phyloP scores from a whole-genome alignment of 202 grass and related monocot genomes.

The Zoysia matrella region DNA sequence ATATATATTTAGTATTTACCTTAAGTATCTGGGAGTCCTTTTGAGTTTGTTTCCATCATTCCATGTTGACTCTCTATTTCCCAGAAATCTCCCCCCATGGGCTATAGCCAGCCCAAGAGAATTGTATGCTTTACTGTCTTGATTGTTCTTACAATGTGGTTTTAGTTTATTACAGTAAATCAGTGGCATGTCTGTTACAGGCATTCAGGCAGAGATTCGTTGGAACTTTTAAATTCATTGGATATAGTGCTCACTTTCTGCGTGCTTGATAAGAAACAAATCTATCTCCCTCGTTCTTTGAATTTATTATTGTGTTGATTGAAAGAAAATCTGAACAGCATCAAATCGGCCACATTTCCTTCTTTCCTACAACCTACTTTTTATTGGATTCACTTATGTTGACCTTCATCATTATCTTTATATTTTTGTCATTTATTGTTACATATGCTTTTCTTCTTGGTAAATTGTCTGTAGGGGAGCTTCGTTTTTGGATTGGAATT shows the following conservation, averaged over 20 bases:
- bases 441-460: constrained; percentile 42
- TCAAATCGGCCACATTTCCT: constrained; percentile 4
- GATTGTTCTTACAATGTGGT: background rate
- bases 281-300: constrained; percentile 10
- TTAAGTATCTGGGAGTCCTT: too few species aligned
- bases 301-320: constrained; percentile 12
- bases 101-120: background rate
- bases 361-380: constrained; percentile 22
- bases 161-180: background rate
- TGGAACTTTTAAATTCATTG: background rate
- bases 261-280: background rate
- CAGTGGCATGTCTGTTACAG: background rate
- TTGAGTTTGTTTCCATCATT: too few species aligned
- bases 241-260: background rate
- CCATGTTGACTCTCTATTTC: too few species aligned
- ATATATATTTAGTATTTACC: background rate
- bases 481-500: constrained; percentile 90
- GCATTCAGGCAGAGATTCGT: too few species aligned
- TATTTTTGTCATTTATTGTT: constrained; percentile 40
- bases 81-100: background rate
- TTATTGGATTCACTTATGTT: constrained; percentile 4
- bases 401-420: constrained; percentile 29
- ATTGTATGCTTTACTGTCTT: background rate
- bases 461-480: constrained; percentile 58
- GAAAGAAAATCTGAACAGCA: constrained; percentile 4